Percentiles rank a stretch among this genome's conserved stretches.
Conservation (phyloP, 768 basidiomycete genomes). For the Pisolithus albus region DNA sequence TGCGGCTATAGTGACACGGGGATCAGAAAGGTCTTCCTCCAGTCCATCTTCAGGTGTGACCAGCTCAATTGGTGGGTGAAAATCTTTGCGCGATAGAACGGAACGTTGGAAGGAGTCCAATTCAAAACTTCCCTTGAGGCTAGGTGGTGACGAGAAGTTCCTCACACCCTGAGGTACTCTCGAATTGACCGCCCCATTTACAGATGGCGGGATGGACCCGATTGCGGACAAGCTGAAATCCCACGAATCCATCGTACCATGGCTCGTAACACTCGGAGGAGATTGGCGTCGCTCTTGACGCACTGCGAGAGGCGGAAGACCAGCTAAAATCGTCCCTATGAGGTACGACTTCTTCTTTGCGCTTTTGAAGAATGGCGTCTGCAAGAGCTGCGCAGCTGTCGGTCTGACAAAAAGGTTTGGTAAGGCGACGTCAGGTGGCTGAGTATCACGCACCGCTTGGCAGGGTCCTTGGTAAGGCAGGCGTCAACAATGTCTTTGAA, state of each 20-base stretch:
- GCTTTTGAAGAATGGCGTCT: constrained; percentile 69
- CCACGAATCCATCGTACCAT: constrained; percentile 69
- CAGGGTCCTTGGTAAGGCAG: constrained; percentile 82
- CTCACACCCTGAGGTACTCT: constrained; percentile 3
- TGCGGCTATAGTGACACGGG: background rate
- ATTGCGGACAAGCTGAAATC: constrained; percentile 54
- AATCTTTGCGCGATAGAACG: background rate
- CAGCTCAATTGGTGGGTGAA: background rate
- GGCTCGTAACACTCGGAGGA: constrained; percentile 30
- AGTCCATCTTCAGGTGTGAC: background rate
- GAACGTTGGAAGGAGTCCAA: background rate
- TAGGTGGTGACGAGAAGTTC: background rate
- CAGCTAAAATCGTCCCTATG: constrained; percentile 66
- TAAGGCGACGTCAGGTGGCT: background rate
- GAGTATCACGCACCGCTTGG: constrained; percentile 44
- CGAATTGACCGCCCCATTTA: constrained; percentile 2
- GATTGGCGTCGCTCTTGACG: constrained; percentile 63
- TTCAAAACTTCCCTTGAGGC: background rate
- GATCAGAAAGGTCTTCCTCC: constrained; percentile 1
- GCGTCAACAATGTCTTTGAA: constrained; percentile 80
- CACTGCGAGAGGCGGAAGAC: constrained; percentile 63
- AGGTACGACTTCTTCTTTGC: constrained; percentile 78
- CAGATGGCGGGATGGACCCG: constrained; percentile 26
- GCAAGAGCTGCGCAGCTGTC: constrained; percentile 68
- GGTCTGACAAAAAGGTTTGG: constrained; percentile 42